These are phyloP conservation scores for Penicillium thymicola DNA, from an alignment of 2,329 filamentous ascomycete genomes.

Conservation along the genomic window DNA sequence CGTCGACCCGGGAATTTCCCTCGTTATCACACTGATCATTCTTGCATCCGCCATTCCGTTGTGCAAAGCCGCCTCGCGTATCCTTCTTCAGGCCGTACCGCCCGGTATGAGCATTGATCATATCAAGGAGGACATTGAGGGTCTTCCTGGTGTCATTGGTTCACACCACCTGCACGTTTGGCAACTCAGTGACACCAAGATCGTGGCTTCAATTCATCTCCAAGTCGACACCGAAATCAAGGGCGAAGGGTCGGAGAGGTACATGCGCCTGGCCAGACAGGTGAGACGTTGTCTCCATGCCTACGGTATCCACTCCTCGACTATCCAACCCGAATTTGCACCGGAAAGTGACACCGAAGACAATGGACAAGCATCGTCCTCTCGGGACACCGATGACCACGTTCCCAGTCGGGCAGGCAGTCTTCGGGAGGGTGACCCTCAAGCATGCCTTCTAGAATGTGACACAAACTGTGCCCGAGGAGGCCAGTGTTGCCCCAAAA, in stretches of 20 bases:
- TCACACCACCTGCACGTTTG: constrained; percentile 97
- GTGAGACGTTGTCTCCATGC: constrained; percentile 87
- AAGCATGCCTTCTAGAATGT: constrained; percentile 48
- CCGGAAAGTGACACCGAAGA: constrained; percentile 38
- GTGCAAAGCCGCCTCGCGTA: constrained; percentile 60
- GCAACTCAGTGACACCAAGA: constrained; percentile 93
- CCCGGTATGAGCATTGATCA: constrained; percentile 83
- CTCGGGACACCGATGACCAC: constrained; percentile 17
- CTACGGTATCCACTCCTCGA: constrained; percentile 94
- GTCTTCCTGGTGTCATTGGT: constrained; percentile 77
- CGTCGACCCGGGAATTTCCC: constrained; percentile 84
- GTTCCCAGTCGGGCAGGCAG: constrained; percentile 36
- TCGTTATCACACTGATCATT: constrained; percentile 83
- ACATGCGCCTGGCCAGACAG: constrained; percentile 84
- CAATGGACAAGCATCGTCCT: constrained; percentile 21
- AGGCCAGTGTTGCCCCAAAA: constrained; percentile 43
- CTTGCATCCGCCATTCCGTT: constrained; percentile 52
- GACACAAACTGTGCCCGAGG: constrained; percentile 44
- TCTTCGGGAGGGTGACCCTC: constrained; percentile 36
- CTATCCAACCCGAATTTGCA: constrained; percentile 86
- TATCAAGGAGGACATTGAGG: constrained; percentile 86
- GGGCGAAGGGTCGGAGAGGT: constrained; percentile 70
- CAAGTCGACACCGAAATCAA: constrained; percentile 88
- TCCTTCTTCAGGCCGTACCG: constrained; percentile 90
- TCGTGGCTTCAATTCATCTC: constrained; percentile 89